Evolutionary conservation across 2,329 filamentous ascomycete species (phyloP), one percentile per base, ranked within the genome.

Genomic region (Aureobasidium sp.): DNA sequence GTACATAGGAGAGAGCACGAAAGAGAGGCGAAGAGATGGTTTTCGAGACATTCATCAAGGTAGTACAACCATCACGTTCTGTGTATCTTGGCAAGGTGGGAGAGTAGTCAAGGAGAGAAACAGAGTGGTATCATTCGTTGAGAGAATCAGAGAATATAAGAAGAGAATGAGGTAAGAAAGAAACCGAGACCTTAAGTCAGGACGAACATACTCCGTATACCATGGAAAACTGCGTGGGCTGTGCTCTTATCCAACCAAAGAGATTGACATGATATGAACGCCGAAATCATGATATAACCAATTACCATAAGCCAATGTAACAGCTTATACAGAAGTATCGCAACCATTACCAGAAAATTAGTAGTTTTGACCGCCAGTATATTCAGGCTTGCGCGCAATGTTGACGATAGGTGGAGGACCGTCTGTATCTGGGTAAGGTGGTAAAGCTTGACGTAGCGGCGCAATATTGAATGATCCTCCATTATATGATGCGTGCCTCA

Each of bases 321-420:
- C 4, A n/a, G 53, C 25, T 40, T 27, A 45, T 43, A 6, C 20
- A 29, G 27, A 13, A 45, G 9, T n/a, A 9, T 27, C 2, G 23
- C 36, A n/a, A n/a, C 27, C 36, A 43, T 23, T 23, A 23, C 18
- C 18, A 42, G n/a, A 29, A 56, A 6, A 10, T 29, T 43, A 53
- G 31, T 53, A 53, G 20, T 42, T 40, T 10, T 40, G 55, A 18
- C 42, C 43, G 15, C 42, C 31, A 61, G 40, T 64, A 31, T 54
- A 93, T 56, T 92, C 91, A 1, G 95, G 95, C 78, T 98, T 98
- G 71, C 91, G 89, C 51, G 92, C 90, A 86, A 94, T 92, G 73
- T 97, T 97, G 10, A 97, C 94, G 9, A 88, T 84, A 4, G 95
- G 95, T 23, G 95, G 95, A 33, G 92, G 91, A 31, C 91, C 92